Conservation (phyloP, 2,329 filamentous ascomycete genomes). For the Nemania serpens region DNA sequence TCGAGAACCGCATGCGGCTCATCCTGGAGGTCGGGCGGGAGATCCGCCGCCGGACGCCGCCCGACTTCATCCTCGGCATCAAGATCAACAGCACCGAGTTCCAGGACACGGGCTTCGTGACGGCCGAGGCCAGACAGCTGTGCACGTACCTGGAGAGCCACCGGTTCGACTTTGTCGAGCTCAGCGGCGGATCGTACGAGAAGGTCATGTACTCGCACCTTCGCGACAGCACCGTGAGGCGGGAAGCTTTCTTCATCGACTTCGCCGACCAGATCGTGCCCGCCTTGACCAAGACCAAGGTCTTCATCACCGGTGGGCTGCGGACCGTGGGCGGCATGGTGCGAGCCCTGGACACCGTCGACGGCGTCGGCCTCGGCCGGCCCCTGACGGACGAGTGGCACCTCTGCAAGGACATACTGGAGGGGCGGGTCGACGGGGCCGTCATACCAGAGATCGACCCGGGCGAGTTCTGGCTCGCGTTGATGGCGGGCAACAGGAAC, state of each 20-base stretch:
- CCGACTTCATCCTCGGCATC: conserved; percentile 19
- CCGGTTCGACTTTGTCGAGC: conserved; percentile 69
- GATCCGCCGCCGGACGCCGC: conserved; percentile 39
- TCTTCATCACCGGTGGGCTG: conserved; percentile 64
- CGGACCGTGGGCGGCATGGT: conserved; percentile 61
- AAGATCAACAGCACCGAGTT: conserved; percentile 61
- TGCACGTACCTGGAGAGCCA: conserved; percentile 60
- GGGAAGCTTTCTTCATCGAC: conserved; percentile 72
- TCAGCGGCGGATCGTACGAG: conserved; percentile 67
- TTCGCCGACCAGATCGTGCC: conserved; percentile 61
- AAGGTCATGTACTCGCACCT: conserved; percentile 49
- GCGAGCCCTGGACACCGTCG: conserved; percentile 58
- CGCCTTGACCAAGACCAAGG: conserved; percentile 54
- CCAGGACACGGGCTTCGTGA: conserved; percentile 44
- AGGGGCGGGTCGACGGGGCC: conserved; percentile 51
- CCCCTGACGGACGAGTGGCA: conserved; percentile 43
- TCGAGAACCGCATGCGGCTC: conserved; percentile 54
- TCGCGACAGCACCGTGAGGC: conserved; percentile 51
- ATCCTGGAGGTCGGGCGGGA: conserved; percentile 58
- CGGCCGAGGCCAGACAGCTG: conserved; percentile 43
- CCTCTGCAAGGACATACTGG: conserved; percentile 40
- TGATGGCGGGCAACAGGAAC: no score
- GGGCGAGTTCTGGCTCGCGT: conserved; percentile 49
- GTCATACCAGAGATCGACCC: conserved; percentile 54
- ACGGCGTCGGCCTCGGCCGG: conserved; percentile 62